Evolutionary conservation across 2,329 filamentous ascomycete genomes (phyloP).

Genomic region (Xylariaceae sp.): DNA sequence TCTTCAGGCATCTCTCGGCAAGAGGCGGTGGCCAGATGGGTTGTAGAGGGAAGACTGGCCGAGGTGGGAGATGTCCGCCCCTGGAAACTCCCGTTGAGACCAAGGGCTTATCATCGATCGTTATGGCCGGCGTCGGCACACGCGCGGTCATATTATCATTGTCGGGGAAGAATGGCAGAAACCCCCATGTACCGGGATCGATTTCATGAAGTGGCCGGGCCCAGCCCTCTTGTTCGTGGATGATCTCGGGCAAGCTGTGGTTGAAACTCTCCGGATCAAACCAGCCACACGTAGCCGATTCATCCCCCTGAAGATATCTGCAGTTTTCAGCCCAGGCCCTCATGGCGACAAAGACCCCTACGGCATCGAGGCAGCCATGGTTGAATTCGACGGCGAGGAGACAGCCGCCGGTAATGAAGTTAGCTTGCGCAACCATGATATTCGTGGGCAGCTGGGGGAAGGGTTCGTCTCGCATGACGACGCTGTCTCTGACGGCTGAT

Average conservation of each 20-base stretch:
- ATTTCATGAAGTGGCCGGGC: constrained; percentile 23
- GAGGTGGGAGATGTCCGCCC: not conserved
- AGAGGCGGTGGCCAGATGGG: constrained; percentile 26
- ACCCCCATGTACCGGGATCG: constrained; percentile 24
- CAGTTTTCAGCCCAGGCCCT: constrained; percentile 34
- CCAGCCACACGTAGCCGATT: constrained; percentile 25
- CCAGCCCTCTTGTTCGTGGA: constrained; percentile 29
- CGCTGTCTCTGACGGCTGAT: constrained; percentile 29
- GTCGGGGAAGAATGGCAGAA: constrained; percentile 24
- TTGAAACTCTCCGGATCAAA: constrained; percentile 32
- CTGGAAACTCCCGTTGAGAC: not conserved
- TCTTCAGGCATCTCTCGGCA: constrained; percentile 28
- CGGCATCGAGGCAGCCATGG: constrained; percentile 26
- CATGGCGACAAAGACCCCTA: constrained; percentile 30
- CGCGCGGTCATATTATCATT: not conserved
- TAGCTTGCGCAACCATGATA: constrained; percentile 31
- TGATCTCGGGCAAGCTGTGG: constrained; percentile 28
- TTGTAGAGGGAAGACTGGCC: constrained; percentile 1
- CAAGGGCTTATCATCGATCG: not conserved
- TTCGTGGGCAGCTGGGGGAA: constrained; percentile 28
- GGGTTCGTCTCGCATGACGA: constrained; percentile 23
- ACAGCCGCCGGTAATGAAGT: constrained; percentile 33
- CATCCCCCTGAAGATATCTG: constrained; percentile 26
- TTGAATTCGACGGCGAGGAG: constrained; percentile 29
- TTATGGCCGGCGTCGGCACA: not conserved